Base-by-base conservation (phyloP, 805 yeast genomes). In the Candida corydali region DNA sequence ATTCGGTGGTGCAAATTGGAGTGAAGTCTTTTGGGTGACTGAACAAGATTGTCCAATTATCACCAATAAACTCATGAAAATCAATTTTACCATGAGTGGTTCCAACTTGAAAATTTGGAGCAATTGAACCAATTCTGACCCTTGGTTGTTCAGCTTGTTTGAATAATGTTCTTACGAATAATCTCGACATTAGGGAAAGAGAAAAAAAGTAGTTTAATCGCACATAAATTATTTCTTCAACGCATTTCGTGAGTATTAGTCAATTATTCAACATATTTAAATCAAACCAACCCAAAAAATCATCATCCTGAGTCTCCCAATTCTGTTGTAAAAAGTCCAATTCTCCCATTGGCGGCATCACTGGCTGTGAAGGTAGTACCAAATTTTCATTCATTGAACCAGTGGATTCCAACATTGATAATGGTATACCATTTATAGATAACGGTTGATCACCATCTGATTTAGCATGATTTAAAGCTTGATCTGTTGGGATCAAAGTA, bases 281-380 rank as follows among this genome's bases (percentile, higher is more conserved):
- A 54, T 86, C 95, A 66, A 89, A 84, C 96, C 96, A 89, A 9
- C 97, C 97, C 32, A 89, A 64, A 51, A 89, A 83, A 54, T 89
- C 97, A 52, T 89, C 97, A 36, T 80, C 86, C 22, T 63, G 65
- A 35, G 59, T 63, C 25, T 60, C 57, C 95, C 95, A 86, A 18
- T 88, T 83, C 47, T 85, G 93, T 55, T 82, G 87, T 54, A 82
- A 87, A 59, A 84, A 78, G 46, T 84, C 82, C 5, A 9, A 24
- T 17, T 17, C 16, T 55, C 68, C 41, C 47, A 61, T 12, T 51
- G 46, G 31, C 5, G 5, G 33, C 11, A 16, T 25, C 10, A 18
- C 15, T 27, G 37, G 34, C 26, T 34, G 41, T 20, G 44, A 32
- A 26, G 34, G 40, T 32, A 40, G 33, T n/a, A 36, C 26, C 17